A percentile compares a stretch with the other conserved stretches of the same genome.
Evolutionary conservation across 345 rosid species (phyloP).

Genomic region (Brassica rapa): DNA sequence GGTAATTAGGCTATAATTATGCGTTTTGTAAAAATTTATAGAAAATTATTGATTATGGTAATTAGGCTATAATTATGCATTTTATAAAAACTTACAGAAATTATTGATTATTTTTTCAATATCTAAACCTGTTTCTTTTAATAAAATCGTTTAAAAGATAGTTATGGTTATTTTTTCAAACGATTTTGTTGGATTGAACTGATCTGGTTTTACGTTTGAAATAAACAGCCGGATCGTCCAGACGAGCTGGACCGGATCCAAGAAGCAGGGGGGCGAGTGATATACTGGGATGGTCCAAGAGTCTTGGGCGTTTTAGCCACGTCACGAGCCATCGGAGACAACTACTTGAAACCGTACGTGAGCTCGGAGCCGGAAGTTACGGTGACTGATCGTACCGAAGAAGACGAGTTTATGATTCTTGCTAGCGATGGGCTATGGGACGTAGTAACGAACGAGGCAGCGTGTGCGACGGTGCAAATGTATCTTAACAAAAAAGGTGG

Average conservation of each 20-base stretch:
- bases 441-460: slow-evolving; percentile 79
- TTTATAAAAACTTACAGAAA: too few species aligned
- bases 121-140: background rate
- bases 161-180: too few species aligned
- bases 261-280: slow-evolving; percentile 79
- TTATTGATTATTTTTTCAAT: too few species aligned
- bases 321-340: slow-evolving; percentile 96
- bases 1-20: too few species aligned
- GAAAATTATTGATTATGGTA: too few species aligned
- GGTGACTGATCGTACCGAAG: slow-evolving; percentile 57
- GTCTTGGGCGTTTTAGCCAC: slow-evolving; percentile 84
- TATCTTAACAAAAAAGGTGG: slow-evolving; percentile 43
- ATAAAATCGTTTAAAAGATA: too few species aligned
- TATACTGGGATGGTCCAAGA: slow-evolving; percentile 87
- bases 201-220: background rate
- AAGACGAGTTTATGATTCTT: slow-evolving; percentile 76
- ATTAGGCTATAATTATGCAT: too few species aligned
- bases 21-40: too few species aligned
- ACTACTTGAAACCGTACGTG: slow-evolving; percentile 87
- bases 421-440: slow-evolving; percentile 96
- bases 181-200: slow-evolving; percentile 1
- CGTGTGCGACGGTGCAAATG: slow-evolving; percentile 70
- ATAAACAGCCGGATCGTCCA: slow-evolving; percentile 81
- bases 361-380: slow-evolving; percentile 82
- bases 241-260: slow-evolving; percentile 80